Percentiles rank a stretch among this genome's conserved stretches.
phyloP scores from a whole-genome alignment of 495 filamentous ascomycete genomes.

The Penicillium paxilli region DNA sequence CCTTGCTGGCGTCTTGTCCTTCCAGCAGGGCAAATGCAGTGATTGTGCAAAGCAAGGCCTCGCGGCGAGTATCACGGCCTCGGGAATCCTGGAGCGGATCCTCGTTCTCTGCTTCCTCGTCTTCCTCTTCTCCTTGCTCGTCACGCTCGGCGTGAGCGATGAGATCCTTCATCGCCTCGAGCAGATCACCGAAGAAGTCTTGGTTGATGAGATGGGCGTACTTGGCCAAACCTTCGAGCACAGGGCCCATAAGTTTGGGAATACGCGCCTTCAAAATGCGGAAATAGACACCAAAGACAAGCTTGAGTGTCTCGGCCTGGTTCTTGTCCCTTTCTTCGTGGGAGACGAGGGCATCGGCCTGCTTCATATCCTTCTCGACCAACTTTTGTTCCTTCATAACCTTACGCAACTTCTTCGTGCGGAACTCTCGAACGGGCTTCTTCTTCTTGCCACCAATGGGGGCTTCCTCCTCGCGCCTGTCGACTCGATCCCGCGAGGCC shows the following conservation, averaged over 20 bases:
- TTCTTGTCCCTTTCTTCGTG: slow-evolving; percentile 90
- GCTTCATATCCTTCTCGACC: slow-evolving; percentile 88
- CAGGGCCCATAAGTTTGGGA: slow-evolving; percentile 85
- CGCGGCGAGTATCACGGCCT: slow-evolving; percentile 69
- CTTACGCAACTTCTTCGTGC: slow-evolving; percentile 75
- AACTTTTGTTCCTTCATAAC: slow-evolving; percentile 77
- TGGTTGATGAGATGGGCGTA: slow-evolving; percentile 97
- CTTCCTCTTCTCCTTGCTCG: slow-evolving; percentile 47
- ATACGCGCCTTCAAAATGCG: slow-evolving; percentile 80
- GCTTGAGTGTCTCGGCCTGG: slow-evolving; percentile 91
- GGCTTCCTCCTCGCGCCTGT: slow-evolving; percentile 52
- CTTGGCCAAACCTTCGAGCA: slow-evolving; percentile 85
- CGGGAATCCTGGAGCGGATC: slow-evolving; percentile 33
- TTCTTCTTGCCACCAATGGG: slow-evolving; percentile 61
- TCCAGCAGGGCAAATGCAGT: slow-evolving; percentile 92
- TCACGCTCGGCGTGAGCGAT: slow-evolving; percentile 65
- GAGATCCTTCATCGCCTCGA: slow-evolving; percentile 91
- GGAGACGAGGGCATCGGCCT: slow-evolving; percentile 85
- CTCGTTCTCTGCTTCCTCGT: slow-evolving; percentile 46
- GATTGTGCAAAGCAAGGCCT: slow-evolving; percentile 89
- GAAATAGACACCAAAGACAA: slow-evolving; percentile 94
- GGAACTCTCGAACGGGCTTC: slow-evolving; percentile 73
- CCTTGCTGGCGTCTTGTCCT: slow-evolving; percentile 74
- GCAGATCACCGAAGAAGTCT: slow-evolving; percentile 94
- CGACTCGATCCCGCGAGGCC: slow-evolving; percentile 71